Evolutionary conservation across 2,329 filamentous ascomycete species (phyloP).

Genomic region (Pseudocercospora ulei): DNA sequence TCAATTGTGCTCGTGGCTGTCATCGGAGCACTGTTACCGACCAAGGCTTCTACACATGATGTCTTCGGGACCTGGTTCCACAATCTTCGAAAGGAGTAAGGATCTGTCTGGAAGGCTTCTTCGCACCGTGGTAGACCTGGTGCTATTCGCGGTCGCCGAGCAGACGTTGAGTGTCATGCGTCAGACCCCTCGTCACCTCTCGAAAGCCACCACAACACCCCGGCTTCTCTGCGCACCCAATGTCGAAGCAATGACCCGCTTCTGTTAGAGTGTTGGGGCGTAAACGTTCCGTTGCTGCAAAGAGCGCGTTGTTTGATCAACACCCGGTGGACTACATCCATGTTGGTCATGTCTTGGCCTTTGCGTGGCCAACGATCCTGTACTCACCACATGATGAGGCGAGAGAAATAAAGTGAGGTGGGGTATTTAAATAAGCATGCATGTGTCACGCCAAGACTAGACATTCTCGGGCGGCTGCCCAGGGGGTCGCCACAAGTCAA

Average conservation of each 20-base stretch:
- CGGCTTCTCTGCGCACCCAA: not conserved
- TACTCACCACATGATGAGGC: too few species aligned
- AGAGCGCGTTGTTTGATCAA: too few species aligned
- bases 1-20: slow-evolving; percentile 7
- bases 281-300: too few species aligned
- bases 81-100: not conserved
- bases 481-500: too few species aligned
- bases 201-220: not conserved
- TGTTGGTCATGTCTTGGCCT: too few species aligned
- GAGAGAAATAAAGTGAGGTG: too few species aligned
- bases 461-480: too few species aligned
- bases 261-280: too few species aligned
- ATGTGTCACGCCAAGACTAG: too few species aligned
- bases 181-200: not conserved
- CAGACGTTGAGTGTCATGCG: not conserved
- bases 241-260: slow-evolving; percentile 1
- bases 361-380: too few species aligned
- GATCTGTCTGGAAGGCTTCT: slow-evolving; percentile 6
- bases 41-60: slow-evolving; percentile 4
- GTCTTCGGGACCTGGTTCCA: slow-evolving; percentile 10
- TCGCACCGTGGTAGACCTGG: slow-evolving; percentile 4
- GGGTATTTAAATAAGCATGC: too few species aligned
- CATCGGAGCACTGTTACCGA: slow-evolving; percentile 3
- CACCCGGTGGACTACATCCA: too few species aligned
- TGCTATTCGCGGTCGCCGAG: not conserved